Conservation (phyloP, 2,329 filamentous ascomycete genomes). For the Pseudocercospora fijiensis region DNA sequence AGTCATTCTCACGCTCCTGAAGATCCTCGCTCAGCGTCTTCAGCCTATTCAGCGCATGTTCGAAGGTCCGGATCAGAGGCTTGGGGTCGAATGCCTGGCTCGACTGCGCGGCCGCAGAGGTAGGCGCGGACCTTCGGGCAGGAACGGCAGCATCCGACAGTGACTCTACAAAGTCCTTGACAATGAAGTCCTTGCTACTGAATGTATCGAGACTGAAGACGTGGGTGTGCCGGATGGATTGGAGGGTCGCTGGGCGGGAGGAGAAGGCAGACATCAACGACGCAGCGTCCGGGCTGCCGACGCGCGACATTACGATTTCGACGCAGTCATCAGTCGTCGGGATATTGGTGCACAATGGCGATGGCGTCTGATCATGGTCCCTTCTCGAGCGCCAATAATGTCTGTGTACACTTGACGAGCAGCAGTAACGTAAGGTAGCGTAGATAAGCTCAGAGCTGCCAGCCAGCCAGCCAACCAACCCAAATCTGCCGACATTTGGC, state of each 20-base stretch:
- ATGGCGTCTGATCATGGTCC: not conserved
- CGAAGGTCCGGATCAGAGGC: conserved; percentile 92
- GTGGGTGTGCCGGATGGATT: conserved; percentile 40
- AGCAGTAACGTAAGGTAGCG: not conserved
- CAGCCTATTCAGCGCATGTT: conserved; percentile 69
- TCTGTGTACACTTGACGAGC: not conserved
- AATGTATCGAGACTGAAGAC: conserved; percentile 77
- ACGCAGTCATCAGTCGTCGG: not conserved
- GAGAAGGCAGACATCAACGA: conserved; percentile 43
- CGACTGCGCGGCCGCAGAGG: conserved; percentile 32
- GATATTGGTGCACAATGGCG: not conserved
- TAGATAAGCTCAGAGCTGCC: too few relatives aligned
- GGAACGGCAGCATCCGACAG: conserved; percentile 82
- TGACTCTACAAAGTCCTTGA: conserved; percentile 94
- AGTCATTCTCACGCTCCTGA: conserved; percentile 84
- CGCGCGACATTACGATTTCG: conserved; percentile 18
- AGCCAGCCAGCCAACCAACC: too few relatives aligned
- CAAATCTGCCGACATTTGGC: not conserved
- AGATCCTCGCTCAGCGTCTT: conserved; percentile 76
- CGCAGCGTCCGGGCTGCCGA: conserved; percentile 40
- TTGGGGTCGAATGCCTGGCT: conserved; percentile 77
- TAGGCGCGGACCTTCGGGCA: conserved; percentile 71
- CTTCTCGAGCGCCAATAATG: not conserved
- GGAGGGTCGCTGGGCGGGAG: conserved; percentile 33
- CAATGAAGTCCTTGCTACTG: conserved; percentile 77